Evolutionary conservation across 129 eudicot species (phyloP).

Genomic region (Flaveria sonorensis): DNA sequence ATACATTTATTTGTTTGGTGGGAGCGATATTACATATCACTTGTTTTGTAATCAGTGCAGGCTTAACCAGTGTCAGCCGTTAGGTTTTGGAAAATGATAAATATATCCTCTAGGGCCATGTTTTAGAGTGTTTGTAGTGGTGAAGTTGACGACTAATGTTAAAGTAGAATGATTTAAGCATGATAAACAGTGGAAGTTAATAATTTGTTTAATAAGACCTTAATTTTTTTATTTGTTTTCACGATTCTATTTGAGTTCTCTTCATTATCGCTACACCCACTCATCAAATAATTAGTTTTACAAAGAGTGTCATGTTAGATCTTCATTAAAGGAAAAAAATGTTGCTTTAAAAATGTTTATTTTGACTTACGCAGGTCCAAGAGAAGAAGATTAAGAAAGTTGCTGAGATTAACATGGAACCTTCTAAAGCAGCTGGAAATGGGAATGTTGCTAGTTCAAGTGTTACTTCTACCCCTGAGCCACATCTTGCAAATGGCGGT

Average conservation of each 20-base stretch:
- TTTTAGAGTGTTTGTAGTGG: neutral
- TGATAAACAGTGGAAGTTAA: neutral
- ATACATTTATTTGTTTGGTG: conserved; percentile 7
- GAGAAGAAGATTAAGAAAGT: conserved; percentile 92
- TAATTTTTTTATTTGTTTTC: neutral
- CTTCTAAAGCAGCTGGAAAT: conserved; percentile 73
- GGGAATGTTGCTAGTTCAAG: conserved; percentile 62
- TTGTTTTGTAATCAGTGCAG: neutral
- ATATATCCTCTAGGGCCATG: neutral
- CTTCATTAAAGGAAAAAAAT: conserved; percentile 4
- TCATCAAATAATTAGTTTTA: neutral
- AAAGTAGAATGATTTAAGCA: neutral
- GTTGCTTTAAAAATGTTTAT: neutral
- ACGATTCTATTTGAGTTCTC: neutral
- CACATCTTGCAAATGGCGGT: conserved; percentile 72
- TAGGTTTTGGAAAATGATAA: neutral
- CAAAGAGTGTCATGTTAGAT: neutral
- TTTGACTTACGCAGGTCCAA: conserved; percentile 65
- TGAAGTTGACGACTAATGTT: neutral
- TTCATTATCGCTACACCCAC: neutral
- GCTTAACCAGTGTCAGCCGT: neutral
- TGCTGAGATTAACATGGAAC: conserved; percentile 66
- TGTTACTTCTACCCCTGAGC: conserved; percentile 53
- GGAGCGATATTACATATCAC: neutral
- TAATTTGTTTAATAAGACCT: neutral